Base-by-base conservation (phyloP, 2,329 filamentous ascomycete genomes). In the Cytospora piceae region DNA sequence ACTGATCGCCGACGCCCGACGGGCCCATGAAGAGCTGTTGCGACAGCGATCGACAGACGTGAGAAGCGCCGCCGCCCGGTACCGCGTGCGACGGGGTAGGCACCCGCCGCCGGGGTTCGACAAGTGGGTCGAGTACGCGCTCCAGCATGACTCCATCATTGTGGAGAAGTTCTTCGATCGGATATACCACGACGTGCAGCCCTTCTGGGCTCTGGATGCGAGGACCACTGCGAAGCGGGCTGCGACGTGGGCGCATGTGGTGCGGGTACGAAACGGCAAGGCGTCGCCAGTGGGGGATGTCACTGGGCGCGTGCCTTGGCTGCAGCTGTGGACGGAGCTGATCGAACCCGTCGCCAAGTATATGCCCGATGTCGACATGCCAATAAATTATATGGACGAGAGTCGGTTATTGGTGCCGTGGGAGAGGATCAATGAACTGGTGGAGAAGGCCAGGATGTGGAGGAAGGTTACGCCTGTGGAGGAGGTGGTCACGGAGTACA, bases 291-390 rank as follows among this genome's bases (percentile, higher is more conserved):
- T 75, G 11, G 81, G 81, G n/a, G 73, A 82, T 53, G 74, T 74
- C 20, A 72, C 75, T 31, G 75, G 73, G 32, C 77, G 74, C 37
- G 81, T 82, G 29, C 74, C 77, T 4, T 83, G 81, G 79, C 70
- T 83, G 53, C 72, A 81, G 71, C 74, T 79, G 27, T 85, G 83
- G 83, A 79, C 80, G 1, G 72, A 74, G 4, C 76, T 87, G 15
- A 80, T 88, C 27, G 70, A 72, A 2, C 82, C 83, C 64, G 84
- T 87, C 42, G 81, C 83, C 31, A 72, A 80, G 17, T 77, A 81
- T 58, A 73, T 90, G 27, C 87, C 87, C 5, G 87, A 90, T 68
- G 83, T 90, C 73, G 87, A 90, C 72, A 88, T 90, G 78, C 83
- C 87, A 14, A 85, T 90, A 77, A 90, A 90, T 72, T 80, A 82